Conservation (phyloP, 768 basidiomycete genomes). For the Mycena venus region DNA sequence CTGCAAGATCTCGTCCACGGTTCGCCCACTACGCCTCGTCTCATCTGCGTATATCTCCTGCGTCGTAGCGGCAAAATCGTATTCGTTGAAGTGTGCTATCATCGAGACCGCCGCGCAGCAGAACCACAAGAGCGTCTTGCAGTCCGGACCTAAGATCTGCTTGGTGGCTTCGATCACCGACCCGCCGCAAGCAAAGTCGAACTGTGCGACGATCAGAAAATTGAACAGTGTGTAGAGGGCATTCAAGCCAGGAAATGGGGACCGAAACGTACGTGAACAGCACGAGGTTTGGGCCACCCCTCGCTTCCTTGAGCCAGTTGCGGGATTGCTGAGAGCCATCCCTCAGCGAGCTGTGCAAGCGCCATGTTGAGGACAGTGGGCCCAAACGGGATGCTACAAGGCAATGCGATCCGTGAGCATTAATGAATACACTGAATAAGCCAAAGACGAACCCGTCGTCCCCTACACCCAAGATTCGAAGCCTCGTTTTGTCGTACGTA, state of each 20-base stretch:
- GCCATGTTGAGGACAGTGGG: neutral
- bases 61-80: slow-evolving; percentile 10
- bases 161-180: slow-evolving; percentile 8
- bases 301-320: neutral
- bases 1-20: slow-evolving; percentile 8
- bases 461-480: slow-evolving; percentile 12
- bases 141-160: slow-evolving; percentile 1
- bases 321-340: neutral
- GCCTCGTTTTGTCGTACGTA: neutral
- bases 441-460: slow-evolving; percentile 7
- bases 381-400: neutral
- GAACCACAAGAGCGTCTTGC: slow-evolving; percentile 19
- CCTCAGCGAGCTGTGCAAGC: neutral
- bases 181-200: slow-evolving; percentile 18
- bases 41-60: slow-evolving; percentile 20
- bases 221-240: too few species aligned
- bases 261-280: neutral
- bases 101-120: neutral
- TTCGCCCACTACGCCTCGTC: neutral
- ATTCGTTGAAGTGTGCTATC: slow-evolving; percentile 2
- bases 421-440: too few species aligned
- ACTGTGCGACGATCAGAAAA: neutral
- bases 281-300: slow-evolving; percentile 9
- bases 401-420: neutral
- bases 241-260: too few species aligned